A percentile compares a stretch with the other conserved stretches of the same genome.
Evolutionary conservation across 2,329 filamentous ascomycete genomes (phyloP).

Genomic region (Camillea tinctor): DNA sequence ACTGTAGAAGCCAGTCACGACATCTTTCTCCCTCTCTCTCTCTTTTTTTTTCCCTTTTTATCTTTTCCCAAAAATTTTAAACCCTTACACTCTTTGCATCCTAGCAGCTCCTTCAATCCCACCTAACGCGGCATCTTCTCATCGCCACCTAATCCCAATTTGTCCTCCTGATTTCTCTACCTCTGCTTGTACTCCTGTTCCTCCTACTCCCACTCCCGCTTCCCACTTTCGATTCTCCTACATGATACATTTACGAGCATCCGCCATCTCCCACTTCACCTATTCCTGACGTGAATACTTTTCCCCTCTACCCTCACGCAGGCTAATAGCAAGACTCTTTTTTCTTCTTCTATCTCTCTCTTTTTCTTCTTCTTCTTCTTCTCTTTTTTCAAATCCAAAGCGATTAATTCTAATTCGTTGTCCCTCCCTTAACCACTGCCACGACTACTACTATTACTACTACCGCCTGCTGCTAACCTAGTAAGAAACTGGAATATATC

Average conservation of each 20-base stretch:
- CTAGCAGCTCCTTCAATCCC: not conserved
- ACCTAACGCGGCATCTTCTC: not conserved
- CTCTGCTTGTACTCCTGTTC: too few relatives aligned
- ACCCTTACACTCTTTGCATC: too few relatives aligned
- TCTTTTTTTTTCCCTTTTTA: too few relatives aligned
- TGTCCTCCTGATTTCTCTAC: not conserved
- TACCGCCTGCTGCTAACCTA: not conserved
- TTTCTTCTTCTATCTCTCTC: too few relatives aligned
- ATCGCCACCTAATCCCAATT: not conserved
- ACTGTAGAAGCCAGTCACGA: not conserved
- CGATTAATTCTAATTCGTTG: not conserved
- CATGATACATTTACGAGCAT: not conserved
- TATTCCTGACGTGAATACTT: not conserved
- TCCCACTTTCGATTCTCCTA: not conserved
- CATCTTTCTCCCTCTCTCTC: not conserved
- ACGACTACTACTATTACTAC: too few relatives aligned
- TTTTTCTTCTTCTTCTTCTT: too few relatives aligned
- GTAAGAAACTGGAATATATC: not conserved
- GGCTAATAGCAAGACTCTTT: not conserved
- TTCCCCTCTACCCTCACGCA: not conserved
- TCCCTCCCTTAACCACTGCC: not conserved
- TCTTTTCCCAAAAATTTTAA: too few relatives aligned
- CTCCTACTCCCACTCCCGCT: too few relatives aligned
- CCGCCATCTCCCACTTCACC: not conserved
- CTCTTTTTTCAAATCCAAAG: not conserved